These are phyloP conservation scores for Rickenella mellea DNA, from an alignment of 768 basidiomycete species.

Conservation along the genomic window DNA sequence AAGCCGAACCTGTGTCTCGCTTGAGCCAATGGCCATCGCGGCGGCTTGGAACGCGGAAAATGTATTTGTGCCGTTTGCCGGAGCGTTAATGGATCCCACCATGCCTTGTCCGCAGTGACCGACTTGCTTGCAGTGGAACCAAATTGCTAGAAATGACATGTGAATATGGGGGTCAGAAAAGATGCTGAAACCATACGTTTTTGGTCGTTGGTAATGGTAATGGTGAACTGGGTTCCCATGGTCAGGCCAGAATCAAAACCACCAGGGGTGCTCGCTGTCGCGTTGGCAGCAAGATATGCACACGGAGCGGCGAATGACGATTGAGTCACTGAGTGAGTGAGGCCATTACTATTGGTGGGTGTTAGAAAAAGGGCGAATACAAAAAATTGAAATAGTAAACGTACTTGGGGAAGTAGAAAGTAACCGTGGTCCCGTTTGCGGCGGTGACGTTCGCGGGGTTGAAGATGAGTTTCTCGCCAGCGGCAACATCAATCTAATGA, in stretches of 20 bases:
- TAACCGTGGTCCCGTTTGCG: conserved; percentile 37
- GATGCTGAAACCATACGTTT: conserved; percentile 26
- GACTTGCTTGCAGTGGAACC: conserved; percentile 43
- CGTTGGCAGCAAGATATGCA: conserved; percentile 29
- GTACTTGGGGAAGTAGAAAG: conserved; percentile 44
- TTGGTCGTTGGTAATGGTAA: conserved; percentile 37
- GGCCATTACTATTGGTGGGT: neutral
- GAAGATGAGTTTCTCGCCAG: conserved; percentile 29
- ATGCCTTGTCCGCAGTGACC: conserved; percentile 43
- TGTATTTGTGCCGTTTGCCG: conserved; percentile 31
- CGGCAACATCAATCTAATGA: conserved; percentile 34
- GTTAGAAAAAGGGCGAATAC: neutral
- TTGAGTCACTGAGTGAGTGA: conserved; percentile 23
- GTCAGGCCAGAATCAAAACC: conserved; percentile 51
- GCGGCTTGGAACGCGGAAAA: conserved; percentile 30
- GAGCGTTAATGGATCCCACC: conserved; percentile 45
- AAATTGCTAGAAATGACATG: conserved; percentile 32
- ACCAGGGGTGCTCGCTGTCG: conserved; percentile 19
- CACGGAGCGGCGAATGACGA: conserved; percentile 19
- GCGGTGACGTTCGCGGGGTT: conserved; percentile 38
- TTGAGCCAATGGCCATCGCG: conserved; percentile 26
- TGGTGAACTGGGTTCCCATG: conserved; percentile 28
- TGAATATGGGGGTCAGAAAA: neutral
- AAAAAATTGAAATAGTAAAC: conserved; percentile 4
- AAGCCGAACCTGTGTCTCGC: conserved; percentile 24